These are phyloP conservation scores for Carex pumila DNA, from an alignment of 176 grass and related monocot species.

Conservation along the genomic window DNA sequence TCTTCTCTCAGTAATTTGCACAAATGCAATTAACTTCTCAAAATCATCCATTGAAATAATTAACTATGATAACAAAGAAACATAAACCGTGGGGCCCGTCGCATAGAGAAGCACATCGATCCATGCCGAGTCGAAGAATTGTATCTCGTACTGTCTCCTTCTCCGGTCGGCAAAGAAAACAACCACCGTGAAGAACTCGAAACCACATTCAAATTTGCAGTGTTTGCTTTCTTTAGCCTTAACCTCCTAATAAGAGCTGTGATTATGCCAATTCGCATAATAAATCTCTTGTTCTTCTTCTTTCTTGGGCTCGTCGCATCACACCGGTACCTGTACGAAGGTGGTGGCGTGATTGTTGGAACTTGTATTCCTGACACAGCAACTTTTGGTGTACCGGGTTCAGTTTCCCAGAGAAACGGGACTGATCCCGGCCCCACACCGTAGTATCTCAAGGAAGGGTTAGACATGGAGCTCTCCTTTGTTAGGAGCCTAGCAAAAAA, in stretches of 20 bases:
- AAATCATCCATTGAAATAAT: background rate
- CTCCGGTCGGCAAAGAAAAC: slow-evolving; percentile 26
- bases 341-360: slow-evolving; percentile 59
- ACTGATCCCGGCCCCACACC: slow-evolving; percentile 54
- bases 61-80: background rate
- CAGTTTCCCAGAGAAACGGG: slow-evolving; percentile 85
- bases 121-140: background rate
- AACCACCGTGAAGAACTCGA: slow-evolving; percentile 49
- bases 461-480: slow-evolving; percentile 63
- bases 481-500: slow-evolving; percentile 79
- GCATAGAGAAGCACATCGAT: background rate
- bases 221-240: slow-evolving; percentile 17
- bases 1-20: background rate
- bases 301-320: background rate
- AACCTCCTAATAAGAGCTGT: slow-evolving; percentile 40
- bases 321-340: slow-evolving; percentile 34
- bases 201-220: background rate
- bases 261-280: slow-evolving; percentile 32
- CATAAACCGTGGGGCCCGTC: background rate
- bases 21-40: background rate
- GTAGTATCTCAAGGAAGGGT: slow-evolving; percentile 67
- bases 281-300: slow-evolving; percentile 25
- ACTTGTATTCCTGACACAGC: slow-evolving; percentile 18
- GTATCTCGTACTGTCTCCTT: slow-evolving; percentile 1
- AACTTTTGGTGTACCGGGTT: slow-evolving; percentile 71